Evolutionary conservation across 2,329 filamentous ascomycete genomes (phyloP).

Genomic region (Pseudogymnoascus verrucosus): DNA sequence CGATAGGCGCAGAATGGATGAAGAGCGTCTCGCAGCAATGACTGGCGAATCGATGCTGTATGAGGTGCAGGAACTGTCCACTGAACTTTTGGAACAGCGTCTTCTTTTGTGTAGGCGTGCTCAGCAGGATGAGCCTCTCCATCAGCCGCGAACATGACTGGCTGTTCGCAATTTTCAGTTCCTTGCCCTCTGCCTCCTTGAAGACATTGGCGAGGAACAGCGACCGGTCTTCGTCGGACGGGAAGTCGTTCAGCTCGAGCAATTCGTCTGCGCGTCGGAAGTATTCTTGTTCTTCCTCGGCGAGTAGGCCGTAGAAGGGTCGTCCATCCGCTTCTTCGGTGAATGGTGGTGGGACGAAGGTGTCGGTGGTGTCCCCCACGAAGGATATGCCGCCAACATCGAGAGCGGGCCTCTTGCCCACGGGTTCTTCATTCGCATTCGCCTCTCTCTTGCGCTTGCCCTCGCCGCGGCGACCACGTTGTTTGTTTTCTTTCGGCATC

Average conservation of each 20-base stretch:
- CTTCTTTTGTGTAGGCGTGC: constrained; percentile 74
- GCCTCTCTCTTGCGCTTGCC: constrained; percentile 40
- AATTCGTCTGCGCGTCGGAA: constrained; percentile 85
- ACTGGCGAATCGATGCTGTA: constrained; percentile 93
- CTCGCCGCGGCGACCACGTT: constrained; percentile 47
- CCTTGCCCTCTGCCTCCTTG: constrained; percentile 80
- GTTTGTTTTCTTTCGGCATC: constrained; percentile 54
- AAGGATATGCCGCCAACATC: constrained; percentile 16
- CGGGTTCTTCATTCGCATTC: constrained; percentile 27
- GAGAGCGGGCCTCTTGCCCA: constrained; percentile 28
- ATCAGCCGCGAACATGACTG: constrained; percentile 91
- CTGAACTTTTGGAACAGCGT: constrained; percentile 76
- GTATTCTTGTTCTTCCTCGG: constrained; percentile 90
- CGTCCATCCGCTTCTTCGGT: constrained; percentile 19
- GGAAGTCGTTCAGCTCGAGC: constrained; percentile 84
- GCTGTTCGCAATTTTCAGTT: constrained; percentile 90
- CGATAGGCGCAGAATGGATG: constrained; percentile 67
- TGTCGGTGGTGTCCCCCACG: constrained; percentile 17
- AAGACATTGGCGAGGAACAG: constrained; percentile 76
- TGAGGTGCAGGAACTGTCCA: constrained; percentile 78
- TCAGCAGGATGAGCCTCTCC: constrained; percentile 82
- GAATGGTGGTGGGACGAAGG: constrained; percentile 16
- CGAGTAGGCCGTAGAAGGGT: constrained; percentile 82
- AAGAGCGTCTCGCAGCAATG: constrained; percentile 97
- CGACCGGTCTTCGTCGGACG: constrained; percentile 61